Percentiles rank a stretch among this genome's conserved stretches.
These are phyloP conservation scores for Daedaleopsis sinensis DNA, from an alignment of 768 basidiomycete species.

Conservation along the genomic window DNA sequence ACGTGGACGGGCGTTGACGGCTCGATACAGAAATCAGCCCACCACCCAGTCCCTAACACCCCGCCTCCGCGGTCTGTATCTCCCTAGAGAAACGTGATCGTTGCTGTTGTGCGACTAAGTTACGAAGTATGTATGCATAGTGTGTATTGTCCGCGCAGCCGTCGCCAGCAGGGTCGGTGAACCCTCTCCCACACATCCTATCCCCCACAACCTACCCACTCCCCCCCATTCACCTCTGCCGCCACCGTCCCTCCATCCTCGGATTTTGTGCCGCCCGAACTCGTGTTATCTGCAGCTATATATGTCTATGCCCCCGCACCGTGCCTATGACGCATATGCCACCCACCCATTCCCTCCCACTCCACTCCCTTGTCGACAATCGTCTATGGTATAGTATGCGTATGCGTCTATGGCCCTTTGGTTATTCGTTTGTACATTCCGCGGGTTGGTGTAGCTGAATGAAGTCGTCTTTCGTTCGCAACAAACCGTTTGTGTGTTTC, in stretches of 20 bases:
- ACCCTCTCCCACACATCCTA: background rate
- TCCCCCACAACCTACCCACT: background rate
- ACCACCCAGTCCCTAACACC: slow-evolving; percentile 7
- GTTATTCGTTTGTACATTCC: background rate
- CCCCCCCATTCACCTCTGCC: background rate
- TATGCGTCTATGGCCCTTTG: background rate
- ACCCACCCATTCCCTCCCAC: background rate
- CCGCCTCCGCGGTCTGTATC: background rate
- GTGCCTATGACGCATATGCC: background rate
- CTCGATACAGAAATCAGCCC: background rate
- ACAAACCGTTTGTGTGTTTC: background rate
- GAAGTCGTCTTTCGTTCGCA: no score
- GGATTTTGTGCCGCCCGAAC: background rate
- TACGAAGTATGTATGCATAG: slow-evolving; percentile 9
- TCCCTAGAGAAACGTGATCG: background rate
- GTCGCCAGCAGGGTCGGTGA: background rate
- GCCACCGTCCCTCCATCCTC: background rate
- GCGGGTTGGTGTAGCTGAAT: background rate
- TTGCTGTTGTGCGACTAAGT: slow-evolving; percentile 7
- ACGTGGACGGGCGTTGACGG: background rate
- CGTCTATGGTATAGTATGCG: background rate
- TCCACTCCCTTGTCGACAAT: background rate
- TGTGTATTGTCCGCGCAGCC: background rate
- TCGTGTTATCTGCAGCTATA: background rate
- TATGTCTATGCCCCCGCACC: background rate